phyloP scores from a whole-genome alignment of 169 alveolate species.

The Perkinsus marinus region DNA sequence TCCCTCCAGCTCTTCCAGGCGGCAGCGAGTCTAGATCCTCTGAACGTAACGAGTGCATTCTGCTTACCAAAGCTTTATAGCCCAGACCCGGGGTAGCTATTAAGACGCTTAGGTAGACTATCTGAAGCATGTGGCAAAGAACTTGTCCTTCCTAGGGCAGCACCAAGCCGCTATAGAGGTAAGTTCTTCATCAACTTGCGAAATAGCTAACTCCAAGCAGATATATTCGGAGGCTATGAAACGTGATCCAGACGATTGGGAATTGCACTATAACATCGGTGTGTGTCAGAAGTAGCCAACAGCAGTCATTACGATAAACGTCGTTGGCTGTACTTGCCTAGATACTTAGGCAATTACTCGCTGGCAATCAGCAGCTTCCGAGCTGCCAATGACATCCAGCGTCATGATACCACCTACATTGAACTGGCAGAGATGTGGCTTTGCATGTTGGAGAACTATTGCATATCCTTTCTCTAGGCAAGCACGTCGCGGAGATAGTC shows the following conservation, averaged over 20 bases:
- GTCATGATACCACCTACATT: conserved; percentile 53
- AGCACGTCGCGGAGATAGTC: conserved; percentile 37
- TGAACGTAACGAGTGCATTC: neutral
- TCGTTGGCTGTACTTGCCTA: neutral
- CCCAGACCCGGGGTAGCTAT: too few relatives aligned
- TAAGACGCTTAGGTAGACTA: conserved; percentile 17
- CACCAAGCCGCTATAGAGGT: conserved; percentile 55
- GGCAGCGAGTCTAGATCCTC: conserved; percentile 1
- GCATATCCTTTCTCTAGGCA: neutral
- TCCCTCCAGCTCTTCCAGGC: conserved; percentile 47
- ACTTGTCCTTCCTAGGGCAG: conserved; percentile 45
- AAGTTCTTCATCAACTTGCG: neutral
- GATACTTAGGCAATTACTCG: conserved; percentile 28
- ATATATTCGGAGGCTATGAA: conserved; percentile 48
- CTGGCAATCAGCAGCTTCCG: conserved; percentile 30
- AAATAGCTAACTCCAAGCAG: neutral
- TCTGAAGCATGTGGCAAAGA: conserved; percentile 52
- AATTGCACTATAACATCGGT: conserved; percentile 53
- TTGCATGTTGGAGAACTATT: neutral
- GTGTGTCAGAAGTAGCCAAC: conserved; percentile 42
- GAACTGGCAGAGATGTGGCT: conserved; percentile 43
- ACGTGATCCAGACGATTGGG: conserved; percentile 58
- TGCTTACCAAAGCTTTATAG: too few relatives aligned
- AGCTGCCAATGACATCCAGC: conserved; percentile 46
- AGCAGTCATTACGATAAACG: conserved; percentile 8